Evolutionary conservation across 345 rosid species (phyloP).

Genomic region (Balakata baccata): DNA sequence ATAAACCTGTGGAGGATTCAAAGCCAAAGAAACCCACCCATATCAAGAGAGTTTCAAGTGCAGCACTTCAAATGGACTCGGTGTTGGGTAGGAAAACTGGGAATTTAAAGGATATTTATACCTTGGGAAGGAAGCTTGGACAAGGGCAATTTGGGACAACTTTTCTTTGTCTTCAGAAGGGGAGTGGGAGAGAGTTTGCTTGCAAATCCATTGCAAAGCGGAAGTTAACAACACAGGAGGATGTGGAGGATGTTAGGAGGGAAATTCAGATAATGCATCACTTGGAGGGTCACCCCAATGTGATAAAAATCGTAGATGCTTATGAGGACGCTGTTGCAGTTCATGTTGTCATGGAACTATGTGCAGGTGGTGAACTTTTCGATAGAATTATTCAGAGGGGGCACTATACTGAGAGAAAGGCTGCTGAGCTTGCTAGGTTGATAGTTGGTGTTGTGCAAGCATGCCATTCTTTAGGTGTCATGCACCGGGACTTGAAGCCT

Average conservation of each 20-base stretch:
- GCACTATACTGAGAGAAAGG: slow-evolving; percentile 77
- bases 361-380: slow-evolving; percentile 91
- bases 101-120: slow-evolving; percentile 69
- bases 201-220: slow-evolving; percentile 86
- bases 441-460: slow-evolving; percentile 87
- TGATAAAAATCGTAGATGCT: slow-evolving; percentile 73
- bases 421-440: slow-evolving; percentile 74
- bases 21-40: slow-evolving; percentile 49
- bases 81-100: slow-evolving; percentile 79
- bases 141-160: slow-evolving; percentile 99
- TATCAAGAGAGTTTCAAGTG: slow-evolving; percentile 58
- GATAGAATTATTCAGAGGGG: slow-evolving; percentile 91
- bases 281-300: slow-evolving; percentile 82
- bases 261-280: slow-evolving; percentile 98
- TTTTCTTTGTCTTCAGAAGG: slow-evolving; percentile 69
- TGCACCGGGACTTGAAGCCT: slow-evolving; percentile 97
- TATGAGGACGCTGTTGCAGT: slow-evolving; percentile 89
- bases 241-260: slow-evolving; percentile 88
- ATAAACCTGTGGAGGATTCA: slow-evolving; percentile 25
- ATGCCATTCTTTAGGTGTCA: slow-evolving; percentile 93
- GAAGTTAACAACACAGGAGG: slow-evolving; percentile 63
- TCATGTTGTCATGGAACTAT: slow-evolving; percentile 88
- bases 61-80: slow-evolving; percentile 59
- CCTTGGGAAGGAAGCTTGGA: slow-evolving; percentile 83
- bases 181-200: slow-evolving; percentile 59